Base-by-base conservation (phyloP, 2,329 filamentous ascomycete species). In the Daldinia eschscholtzii region DNA sequence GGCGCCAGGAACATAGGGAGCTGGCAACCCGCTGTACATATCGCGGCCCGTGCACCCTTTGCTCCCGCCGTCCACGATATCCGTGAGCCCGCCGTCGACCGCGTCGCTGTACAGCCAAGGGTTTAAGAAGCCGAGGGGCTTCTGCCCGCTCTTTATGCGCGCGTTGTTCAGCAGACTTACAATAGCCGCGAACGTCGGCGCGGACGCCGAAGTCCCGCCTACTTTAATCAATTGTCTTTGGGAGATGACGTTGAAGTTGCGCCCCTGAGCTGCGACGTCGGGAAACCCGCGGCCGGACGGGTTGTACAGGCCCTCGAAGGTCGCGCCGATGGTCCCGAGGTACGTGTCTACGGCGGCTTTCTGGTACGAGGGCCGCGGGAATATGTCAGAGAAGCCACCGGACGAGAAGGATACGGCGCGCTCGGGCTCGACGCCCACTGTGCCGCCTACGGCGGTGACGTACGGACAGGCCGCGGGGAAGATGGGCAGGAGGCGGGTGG, bases 161-260 rank as follows among this genome's bases (percentile, higher is more conserved):
- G 87, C 85, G 66, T 89, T 87, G 75, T 93, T 93, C 57, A 93
- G 78, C 41, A 92, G 83, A 0, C 87, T 84, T 56, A 93, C 80
- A 69, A 93, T 84, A 13, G 85, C 85, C 0, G 90, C 89, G 57
- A 91, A 85, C 0, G 89, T 81, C 0, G 91, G 91, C 0, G 87
- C 81, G 2, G 90, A 85, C 0, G 90, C 89, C 63, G 82, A 84
- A 0, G 80, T 82, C 20, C 80, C 80, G 53, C 55, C 79, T 77
- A 70, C 81, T 76, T 61, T 78, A 76, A 69, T 80, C 76, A 75
- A 61, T 23, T 64, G 67, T 42, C 78, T 77, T 33, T 75, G 72
- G 4, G 74, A 58, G 4, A 77, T 56, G 42, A 80, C 76, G 30
- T 72, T 76, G 62, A 77, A 78, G 3, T 74, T 76, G 37, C 75